phyloP scores from a whole-genome alignment of 164 flowering plant genomes.

The Saururus chinensis region DNA sequence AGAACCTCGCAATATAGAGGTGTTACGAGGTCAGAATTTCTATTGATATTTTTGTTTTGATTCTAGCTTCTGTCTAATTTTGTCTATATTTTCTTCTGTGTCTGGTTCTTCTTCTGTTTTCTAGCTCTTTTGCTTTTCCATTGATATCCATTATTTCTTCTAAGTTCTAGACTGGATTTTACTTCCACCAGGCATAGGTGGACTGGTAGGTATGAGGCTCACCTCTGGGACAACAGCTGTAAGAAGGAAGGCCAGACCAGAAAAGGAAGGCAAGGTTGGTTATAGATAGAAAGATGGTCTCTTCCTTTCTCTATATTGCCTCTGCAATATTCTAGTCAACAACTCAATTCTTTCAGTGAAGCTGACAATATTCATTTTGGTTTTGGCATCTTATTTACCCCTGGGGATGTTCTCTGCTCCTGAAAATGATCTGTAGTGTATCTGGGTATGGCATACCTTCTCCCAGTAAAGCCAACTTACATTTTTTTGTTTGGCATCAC shows the following conservation, averaged over 20 bases:
- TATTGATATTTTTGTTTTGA: neutral
- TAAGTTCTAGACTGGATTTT: neutral
- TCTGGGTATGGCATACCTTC: conserved; percentile 50
- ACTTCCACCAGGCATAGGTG: conserved; percentile 62
- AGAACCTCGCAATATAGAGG: conserved; percentile 87
- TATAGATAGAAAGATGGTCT: too few species aligned
- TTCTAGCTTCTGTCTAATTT: neutral
- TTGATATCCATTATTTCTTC: neutral
- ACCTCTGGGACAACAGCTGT: conserved; percentile 92
- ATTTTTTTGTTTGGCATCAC: neutral
- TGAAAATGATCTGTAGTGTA: conserved; percentile 42
- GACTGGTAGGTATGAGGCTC: conserved; percentile 95
- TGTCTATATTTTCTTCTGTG: neutral
- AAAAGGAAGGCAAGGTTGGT: conserved; percentile 92
- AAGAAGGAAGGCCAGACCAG: conserved; percentile 92
- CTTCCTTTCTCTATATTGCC: neutral
- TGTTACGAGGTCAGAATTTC: conserved; percentile 45
- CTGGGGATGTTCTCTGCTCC: conserved; percentile 7
- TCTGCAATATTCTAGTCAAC: neutral
- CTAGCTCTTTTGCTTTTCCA: neutral
- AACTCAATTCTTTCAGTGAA: neutral
- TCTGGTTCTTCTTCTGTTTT: neutral
- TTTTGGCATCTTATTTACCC: conserved; percentile 20
- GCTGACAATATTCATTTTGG: conserved; percentile 4
- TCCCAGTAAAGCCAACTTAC: neutral